Conservation (phyloP, 1,139 yeast species). For the Kodamaea derodonti region DNA sequence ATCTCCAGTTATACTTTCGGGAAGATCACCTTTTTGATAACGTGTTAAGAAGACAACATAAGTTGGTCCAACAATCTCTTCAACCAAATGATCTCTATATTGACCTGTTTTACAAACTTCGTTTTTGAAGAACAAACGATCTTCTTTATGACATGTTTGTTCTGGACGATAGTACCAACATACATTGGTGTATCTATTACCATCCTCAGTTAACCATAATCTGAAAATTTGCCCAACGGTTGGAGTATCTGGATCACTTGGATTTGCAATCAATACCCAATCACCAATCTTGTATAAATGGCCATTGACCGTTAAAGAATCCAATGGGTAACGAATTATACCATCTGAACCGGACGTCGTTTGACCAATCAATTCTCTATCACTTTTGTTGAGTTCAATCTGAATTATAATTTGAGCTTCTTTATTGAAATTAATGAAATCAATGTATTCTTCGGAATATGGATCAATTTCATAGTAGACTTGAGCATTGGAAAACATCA, state of each 20-base stretch:
- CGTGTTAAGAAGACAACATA: slow-evolving; percentile 92
- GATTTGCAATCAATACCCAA: slow-evolving; percentile 86
- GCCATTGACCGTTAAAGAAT: slow-evolving; percentile 67
- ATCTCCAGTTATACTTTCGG: slow-evolving; percentile 53
- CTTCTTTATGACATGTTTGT: slow-evolving; percentile 92
- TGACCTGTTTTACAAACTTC: slow-evolving; percentile 97
- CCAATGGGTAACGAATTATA: slow-evolving; percentile 69
- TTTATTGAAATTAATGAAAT: slow-evolving; percentile 58
- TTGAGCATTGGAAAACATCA: slow-evolving; percentile 74
- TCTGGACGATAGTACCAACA: slow-evolving; percentile 99
- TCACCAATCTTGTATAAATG: slow-evolving; percentile 82
- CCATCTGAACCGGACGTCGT: slow-evolving; percentile 57
- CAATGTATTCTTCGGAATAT: slow-evolving; percentile 53
- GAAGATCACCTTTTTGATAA: slow-evolving; percentile 92
- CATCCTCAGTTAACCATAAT: slow-evolving; percentile 84
- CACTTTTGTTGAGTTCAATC: slow-evolving; percentile 76
- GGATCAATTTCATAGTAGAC: slow-evolving; percentile 55
- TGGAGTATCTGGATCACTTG: slow-evolving; percentile 84
- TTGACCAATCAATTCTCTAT: slow-evolving; percentile 68
- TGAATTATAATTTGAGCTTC: slow-evolving; percentile 59
- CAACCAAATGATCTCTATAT: slow-evolving; percentile 87
- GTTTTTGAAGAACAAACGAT: slow-evolving; percentile 82
- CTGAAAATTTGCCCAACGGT: slow-evolving; percentile 92
- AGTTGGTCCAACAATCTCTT: slow-evolving; percentile 88
- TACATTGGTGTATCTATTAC: slow-evolving; percentile 83